Percentiles rank a stretch among this genome's conserved stretches.
These are phyloP conservation scores for Botrytis aclada DNA, from an alignment of 2,329 filamentous ascomycete species.

Conservation along the genomic window DNA sequence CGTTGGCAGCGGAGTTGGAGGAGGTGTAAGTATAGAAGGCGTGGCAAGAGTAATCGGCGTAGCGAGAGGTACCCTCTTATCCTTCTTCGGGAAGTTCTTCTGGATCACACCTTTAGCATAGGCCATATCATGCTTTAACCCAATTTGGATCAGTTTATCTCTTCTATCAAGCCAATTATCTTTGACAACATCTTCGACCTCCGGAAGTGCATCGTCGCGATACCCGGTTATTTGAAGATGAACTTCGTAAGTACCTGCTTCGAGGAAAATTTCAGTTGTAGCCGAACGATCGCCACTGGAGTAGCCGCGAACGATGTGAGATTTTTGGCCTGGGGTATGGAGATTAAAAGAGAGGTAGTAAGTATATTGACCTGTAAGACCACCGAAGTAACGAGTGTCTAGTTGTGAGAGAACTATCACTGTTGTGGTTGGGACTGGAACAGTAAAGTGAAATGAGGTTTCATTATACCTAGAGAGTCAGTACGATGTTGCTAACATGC, in stretches of 20 bases:
- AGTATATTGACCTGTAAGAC: slow-evolving; percentile 54
- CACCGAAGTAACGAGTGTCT: slow-evolving; percentile 58
- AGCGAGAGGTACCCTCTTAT: background rate
- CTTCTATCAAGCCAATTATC: slow-evolving; percentile 47
- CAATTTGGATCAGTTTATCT: slow-evolving; percentile 55
- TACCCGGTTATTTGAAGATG: slow-evolving; percentile 52
- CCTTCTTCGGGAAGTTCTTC: background rate
- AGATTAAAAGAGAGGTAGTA: slow-evolving; percentile 46
- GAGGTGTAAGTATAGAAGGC: background rate
- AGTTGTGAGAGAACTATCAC: slow-evolving; percentile 55
- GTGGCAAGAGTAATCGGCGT: background rate
- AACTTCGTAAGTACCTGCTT: slow-evolving; percentile 54
- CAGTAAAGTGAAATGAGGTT: slow-evolving; percentile 54
- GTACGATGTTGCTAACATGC: background rate
- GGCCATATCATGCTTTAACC: slow-evolving; percentile 55
- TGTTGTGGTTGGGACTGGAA: slow-evolving; percentile 52
- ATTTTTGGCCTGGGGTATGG: slow-evolving; percentile 48
- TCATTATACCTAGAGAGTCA: slow-evolving; percentile 48
- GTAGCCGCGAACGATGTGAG: slow-evolving; percentile 50
- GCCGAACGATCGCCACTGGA: slow-evolving; percentile 52
- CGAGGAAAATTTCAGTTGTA: slow-evolving; percentile 54
- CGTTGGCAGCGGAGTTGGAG: background rate
- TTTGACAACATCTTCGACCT: slow-evolving; percentile 48
- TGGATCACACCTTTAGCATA: slow-evolving; percentile 50
- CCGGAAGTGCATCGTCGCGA: slow-evolving; percentile 42